A percentile compares a stretch with the other conserved stretches of the same genome.
phyloP scores from a whole-genome alignment of 306 rosid genomes.

The Astragalus glycyphyllos region DNA sequence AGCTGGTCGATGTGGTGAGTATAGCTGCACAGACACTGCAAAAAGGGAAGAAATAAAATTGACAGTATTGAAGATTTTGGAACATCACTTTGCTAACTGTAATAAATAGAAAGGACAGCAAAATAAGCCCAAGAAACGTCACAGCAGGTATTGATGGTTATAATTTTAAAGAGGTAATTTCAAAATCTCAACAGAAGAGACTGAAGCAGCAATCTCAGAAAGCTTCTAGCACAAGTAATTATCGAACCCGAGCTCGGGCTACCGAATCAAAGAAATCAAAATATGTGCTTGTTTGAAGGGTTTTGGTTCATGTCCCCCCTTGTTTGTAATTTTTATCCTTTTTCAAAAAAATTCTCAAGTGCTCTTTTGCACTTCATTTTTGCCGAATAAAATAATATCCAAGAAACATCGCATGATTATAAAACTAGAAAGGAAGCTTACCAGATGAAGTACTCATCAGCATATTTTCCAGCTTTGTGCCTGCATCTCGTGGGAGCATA shows the following conservation, averaged over 20 bases:
- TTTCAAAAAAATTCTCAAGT: too few relatives aligned
- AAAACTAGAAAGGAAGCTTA: slow-evolving; percentile 40
- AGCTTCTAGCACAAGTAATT: too few relatives aligned
- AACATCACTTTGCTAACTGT: background rate
- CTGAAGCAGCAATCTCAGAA: too few relatives aligned
- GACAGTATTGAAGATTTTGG: slow-evolving; percentile 3
- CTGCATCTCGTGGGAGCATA: slow-evolving; percentile 94
- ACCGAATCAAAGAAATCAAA: too few relatives aligned
- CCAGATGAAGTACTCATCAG: slow-evolving; percentile 64
- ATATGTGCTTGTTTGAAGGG: too few relatives aligned
- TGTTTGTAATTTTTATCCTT: too few relatives aligned
- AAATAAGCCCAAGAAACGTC: slow-evolving; percentile 3
- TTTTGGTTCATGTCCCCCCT: too few relatives aligned
- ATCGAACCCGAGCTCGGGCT: too few relatives aligned
- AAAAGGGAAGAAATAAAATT: slow-evolving; percentile 8
- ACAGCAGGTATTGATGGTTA: background rate
- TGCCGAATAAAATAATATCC: background rate
- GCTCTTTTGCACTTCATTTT: too few relatives aligned
- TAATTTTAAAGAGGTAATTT: too few relatives aligned
- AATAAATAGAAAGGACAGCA: slow-evolving; percentile 14
- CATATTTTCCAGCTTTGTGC: slow-evolving; percentile 76
- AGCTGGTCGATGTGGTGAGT: slow-evolving; percentile 82
- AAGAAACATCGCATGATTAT: slow-evolving; percentile 3
- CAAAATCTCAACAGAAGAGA: too few relatives aligned
- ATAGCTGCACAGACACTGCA: slow-evolving; percentile 92